Conservation (phyloP, 2,329 filamentous ascomycete species). For the Coniochaeta prunicola region DNA sequence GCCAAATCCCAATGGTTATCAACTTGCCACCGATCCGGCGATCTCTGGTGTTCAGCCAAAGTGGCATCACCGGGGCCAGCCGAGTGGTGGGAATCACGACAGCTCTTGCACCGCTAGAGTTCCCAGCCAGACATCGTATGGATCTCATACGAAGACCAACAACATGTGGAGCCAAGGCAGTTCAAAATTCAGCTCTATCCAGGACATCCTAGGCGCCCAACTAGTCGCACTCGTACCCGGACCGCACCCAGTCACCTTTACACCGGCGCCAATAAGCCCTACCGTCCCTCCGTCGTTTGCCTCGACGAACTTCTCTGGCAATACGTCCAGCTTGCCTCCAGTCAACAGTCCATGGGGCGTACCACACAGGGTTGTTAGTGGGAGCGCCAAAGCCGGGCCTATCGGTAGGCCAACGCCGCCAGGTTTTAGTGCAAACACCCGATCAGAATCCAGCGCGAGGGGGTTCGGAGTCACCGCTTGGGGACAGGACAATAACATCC, state of each 20-base stretch:
- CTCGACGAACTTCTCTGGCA: conserved; percentile 11
- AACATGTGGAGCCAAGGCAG: neutral
- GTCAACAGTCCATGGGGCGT: conserved; percentile 24
- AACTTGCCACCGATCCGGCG: neutral
- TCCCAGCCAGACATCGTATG: neutral
- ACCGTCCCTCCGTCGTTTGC: conserved; percentile 16
- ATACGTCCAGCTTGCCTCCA: conserved; percentile 20
- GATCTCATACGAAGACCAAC: neutral
- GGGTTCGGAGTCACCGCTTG: neutral
- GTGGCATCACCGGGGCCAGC: neutral
- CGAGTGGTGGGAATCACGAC: neutral
- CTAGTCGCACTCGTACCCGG: neutral
- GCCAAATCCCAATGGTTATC: neutral
- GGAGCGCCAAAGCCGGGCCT: neutral
- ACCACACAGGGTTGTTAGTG: conserved; percentile 4
- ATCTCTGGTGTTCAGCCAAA: neutral
- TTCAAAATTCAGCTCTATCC: neutral
- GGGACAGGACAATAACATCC: neutral
- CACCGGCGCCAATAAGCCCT: neutral
- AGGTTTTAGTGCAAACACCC: neutral
- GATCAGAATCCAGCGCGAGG: neutral
- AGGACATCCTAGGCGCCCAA: neutral
- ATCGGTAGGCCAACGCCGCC: neutral
- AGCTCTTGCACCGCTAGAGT: neutral
- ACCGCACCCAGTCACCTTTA: neutral